A percentile compares a stretch with the other conserved stretches of the same genome.
Evolutionary conservation across 257 asterid genomes (phyloP).

Genomic region (Solanum habrochaites): DNA sequence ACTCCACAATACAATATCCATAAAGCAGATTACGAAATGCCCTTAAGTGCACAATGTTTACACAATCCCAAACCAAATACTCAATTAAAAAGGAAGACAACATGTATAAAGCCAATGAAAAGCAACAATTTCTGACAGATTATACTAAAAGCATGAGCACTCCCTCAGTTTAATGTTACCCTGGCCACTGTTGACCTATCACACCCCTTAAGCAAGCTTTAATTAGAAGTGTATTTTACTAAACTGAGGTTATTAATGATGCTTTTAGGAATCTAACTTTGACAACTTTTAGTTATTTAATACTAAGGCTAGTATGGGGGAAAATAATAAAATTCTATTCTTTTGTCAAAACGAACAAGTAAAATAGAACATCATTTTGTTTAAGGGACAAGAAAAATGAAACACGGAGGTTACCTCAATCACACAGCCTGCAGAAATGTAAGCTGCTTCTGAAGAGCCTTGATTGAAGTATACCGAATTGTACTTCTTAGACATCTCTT

Average conservation of each 20-base stretch:
- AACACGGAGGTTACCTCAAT: conserved; percentile 40
- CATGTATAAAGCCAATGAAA: not conserved
- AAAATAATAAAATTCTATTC: not conserved
- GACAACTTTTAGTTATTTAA: not conserved
- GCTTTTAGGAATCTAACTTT: not conserved
- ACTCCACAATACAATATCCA: not conserved
- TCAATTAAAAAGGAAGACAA: not conserved
- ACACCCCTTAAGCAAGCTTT: not conserved
- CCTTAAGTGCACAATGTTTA: not conserved
- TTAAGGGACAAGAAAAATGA: not conserved
- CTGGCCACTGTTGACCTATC: not conserved
- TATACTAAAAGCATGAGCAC: not conserved
- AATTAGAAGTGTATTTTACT: not conserved
- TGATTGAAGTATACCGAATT: conserved; percentile 82
- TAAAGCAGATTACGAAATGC: not conserved
- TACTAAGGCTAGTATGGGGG: not conserved
- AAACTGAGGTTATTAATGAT: not conserved
- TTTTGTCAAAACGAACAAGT: not conserved
- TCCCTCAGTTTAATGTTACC: not conserved
- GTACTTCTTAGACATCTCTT: conserved; percentile 30
- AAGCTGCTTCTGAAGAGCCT: conserved; percentile 89
- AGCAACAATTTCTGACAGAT: not conserved
- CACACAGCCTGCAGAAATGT: conserved; percentile 89
- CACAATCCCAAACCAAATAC: not conserved
- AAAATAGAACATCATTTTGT: not conserved